Evolutionary conservation across 805 yeast genomes (phyloP).

Genomic region (Lipomyces yamanashiensis): DNA sequence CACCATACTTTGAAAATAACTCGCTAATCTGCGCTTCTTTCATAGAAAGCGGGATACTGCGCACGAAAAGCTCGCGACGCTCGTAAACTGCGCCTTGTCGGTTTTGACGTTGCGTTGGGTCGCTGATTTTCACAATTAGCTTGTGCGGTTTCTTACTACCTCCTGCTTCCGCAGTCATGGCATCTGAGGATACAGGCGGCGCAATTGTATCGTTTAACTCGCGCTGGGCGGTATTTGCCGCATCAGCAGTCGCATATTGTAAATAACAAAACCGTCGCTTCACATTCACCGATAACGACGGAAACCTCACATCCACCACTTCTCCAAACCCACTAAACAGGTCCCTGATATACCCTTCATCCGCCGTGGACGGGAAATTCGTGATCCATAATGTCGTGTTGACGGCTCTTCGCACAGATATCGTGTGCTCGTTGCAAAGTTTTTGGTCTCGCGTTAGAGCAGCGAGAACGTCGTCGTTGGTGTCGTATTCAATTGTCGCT

Average conservation of each 20-base stretch:
- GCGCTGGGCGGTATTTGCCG: slow-evolving; percentile 53
- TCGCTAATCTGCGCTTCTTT: slow-evolving; percentile 48
- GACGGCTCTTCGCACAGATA: slow-evolving; percentile 53
- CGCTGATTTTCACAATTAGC: slow-evolving; percentile 64
- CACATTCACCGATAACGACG: slow-evolving; percentile 60
- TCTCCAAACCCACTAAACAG: slow-evolving; percentile 52
- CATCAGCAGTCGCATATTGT: slow-evolving; percentile 54
- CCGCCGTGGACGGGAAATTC: slow-evolving; percentile 66
- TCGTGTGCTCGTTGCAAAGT: slow-evolving; percentile 47
- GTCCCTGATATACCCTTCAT: slow-evolving; percentile 47
- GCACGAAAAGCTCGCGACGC: slow-evolving; percentile 62
- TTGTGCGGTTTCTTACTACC: slow-evolving; percentile 41
- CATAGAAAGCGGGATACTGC: slow-evolving; percentile 56
- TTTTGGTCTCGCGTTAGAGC: slow-evolving; percentile 67
- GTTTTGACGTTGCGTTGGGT: slow-evolving; percentile 53
- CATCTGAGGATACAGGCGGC: slow-evolving; percentile 6
- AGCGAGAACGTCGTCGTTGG: slow-evolving; percentile 54
- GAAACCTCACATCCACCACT: slow-evolving; percentile 61
- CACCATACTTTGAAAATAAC: slow-evolving; percentile 57
- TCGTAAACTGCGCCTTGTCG: slow-evolving; percentile 56
- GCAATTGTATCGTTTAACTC: slow-evolving; percentile 48
- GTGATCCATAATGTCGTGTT: slow-evolving; percentile 71
- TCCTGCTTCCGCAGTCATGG: background rate
- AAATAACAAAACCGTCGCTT: slow-evolving; percentile 75
- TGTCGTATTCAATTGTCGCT: slow-evolving; percentile 65